A percentile compares a stretch with the other conserved stretches of the same genome.
phyloP scores from a whole-genome alignment of 768 basidiomycete species.

The Suillus paluster region DNA sequence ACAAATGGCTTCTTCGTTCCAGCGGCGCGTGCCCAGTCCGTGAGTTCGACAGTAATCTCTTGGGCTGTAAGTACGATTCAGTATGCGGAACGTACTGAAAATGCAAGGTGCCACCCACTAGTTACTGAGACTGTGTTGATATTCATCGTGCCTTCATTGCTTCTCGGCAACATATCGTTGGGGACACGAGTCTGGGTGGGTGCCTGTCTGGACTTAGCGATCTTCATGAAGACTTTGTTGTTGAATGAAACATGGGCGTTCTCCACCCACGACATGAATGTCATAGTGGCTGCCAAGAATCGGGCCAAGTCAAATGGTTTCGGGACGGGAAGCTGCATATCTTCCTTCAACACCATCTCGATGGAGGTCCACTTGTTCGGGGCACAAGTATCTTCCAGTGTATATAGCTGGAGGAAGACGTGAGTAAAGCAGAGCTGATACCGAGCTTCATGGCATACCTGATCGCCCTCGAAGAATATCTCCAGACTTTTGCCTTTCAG shows the following conservation, averaged over 20 bases:
- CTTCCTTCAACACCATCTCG: constrained; percentile 50
- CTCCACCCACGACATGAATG: constrained; percentile 50
- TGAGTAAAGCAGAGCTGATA: neutral
- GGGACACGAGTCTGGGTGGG: neutral
- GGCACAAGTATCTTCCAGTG: neutral
- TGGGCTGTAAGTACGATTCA: constrained; percentile 49
- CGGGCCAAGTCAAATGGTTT: constrained; percentile 50
- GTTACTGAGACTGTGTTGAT: neutral
- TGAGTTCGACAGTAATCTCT: constrained; percentile 75
- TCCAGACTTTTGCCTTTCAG: constrained; percentile 3
- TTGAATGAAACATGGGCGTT: constrained; percentile 13
- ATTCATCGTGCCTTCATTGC: neutral
- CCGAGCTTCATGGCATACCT: constrained; percentile 11
- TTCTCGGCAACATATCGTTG: neutral
- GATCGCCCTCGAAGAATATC: constrained; percentile 14
- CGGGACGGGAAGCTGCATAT: constrained; percentile 39
- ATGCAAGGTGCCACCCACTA: neutral
- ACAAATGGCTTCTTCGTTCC: constrained; percentile 57
- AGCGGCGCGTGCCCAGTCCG: constrained; percentile 71
- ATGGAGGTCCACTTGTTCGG: constrained; percentile 46
- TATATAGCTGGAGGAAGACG: neutral
- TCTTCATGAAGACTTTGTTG: neutral
- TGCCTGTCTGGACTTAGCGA: neutral
- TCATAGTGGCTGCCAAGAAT: constrained; percentile 51
- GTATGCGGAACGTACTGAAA: neutral